A percentile compares a stretch with the other conserved stretches of the same genome.
Conservation (phyloP, 139 green algal genomes). For the Tetradesmus lagerheimii region DNA sequence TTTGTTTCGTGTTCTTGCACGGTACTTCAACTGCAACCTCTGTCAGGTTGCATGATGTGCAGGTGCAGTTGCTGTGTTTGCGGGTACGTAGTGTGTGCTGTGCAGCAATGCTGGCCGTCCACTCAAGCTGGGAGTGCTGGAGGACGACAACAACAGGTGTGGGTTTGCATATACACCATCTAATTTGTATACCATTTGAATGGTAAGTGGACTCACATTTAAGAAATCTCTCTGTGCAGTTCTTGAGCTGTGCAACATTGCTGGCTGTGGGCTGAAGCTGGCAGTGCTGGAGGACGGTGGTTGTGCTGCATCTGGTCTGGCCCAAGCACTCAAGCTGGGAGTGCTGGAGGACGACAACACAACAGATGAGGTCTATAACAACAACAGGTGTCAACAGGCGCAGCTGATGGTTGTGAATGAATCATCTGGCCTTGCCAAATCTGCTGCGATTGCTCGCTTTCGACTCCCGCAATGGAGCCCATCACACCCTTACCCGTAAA, state of each 20-base stretch:
- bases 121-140: constrained; percentile 98
- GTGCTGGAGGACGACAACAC: constrained; percentile 95
- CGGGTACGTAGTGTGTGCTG: no score
- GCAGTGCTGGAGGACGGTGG: constrained; percentile 98
- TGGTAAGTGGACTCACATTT: background rate
- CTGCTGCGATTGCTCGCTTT: no score
- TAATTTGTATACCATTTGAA: no score
- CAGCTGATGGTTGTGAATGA: no score
- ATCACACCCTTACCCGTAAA: no score
- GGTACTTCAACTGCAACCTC: no score
- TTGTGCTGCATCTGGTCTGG: no score
- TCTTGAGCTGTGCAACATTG: constrained; percentile 77
- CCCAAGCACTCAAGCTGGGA: constrained; percentile 97
- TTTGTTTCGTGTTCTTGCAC: no score
- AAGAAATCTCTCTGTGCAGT: no score
- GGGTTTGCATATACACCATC: background rate
- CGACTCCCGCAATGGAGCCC: no score
- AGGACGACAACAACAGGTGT: constrained; percentile 91
- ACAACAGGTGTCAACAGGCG: no score
- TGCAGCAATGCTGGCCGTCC: constrained; percentile 90
- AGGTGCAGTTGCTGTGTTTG: background rate
- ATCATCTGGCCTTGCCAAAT: no score
- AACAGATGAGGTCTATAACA: constrained; percentile 86
- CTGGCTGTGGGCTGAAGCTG: constrained; percentile 94
- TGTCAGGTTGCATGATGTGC: background rate